Evolutionary conservation across 345 rosid genomes (phyloP).

Genomic region (Schrenkiella parvula): DNA sequence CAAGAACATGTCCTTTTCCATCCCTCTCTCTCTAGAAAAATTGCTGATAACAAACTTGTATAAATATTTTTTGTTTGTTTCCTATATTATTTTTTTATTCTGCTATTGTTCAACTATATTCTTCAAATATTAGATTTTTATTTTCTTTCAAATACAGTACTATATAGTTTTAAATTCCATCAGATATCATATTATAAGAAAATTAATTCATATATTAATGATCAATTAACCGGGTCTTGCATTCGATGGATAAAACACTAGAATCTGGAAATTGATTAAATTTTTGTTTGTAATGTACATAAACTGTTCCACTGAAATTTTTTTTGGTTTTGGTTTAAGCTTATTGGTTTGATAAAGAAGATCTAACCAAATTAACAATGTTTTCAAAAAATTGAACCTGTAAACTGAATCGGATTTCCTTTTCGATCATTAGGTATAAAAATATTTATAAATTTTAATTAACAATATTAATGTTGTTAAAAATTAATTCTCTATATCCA

Average conservation of each 20-base stretch:
- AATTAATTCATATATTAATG: not conserved
- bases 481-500: not conserved
- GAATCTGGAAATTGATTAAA: not conserved
- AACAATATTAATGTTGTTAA: not conserved
- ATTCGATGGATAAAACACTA: conserved; percentile 10
- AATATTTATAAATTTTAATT: not conserved
- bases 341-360: not conserved
- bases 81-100: conserved; percentile 8
- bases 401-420: not conserved
- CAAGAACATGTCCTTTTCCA: conserved; percentile 38
- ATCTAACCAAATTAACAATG: not conserved
- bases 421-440: not conserved
- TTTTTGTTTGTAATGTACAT: not conserved
- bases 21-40: conserved; percentile 16
- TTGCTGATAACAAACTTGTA: conserved; percentile 32
- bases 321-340: not conserved
- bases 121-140: not conserved
- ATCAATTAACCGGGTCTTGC: conserved; percentile 2
- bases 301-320: conserved; percentile 13
- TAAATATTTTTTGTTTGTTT: conserved; percentile 28
- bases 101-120: not conserved
- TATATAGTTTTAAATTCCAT: conserved; percentile 10
- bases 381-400: not conserved
- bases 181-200: conserved; percentile 1
- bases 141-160: not conserved